A percentile compares a stretch with the other conserved stretches of the same genome.
Conservation (phyloP, 2,329 filamentous ascomycete genomes). For the Neurospora crassa region DNA sequence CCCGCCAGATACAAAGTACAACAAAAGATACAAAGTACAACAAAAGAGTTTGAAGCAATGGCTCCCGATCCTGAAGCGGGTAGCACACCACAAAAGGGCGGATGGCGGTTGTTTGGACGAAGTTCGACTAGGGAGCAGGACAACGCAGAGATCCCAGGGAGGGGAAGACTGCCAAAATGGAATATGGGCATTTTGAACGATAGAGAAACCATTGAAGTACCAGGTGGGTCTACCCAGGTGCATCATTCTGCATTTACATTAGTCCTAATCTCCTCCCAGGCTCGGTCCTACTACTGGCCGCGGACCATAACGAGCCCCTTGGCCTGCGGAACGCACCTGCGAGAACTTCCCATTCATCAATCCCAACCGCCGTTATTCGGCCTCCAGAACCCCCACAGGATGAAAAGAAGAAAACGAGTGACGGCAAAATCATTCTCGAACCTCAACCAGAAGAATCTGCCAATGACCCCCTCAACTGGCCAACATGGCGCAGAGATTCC, state of each 20-base stretch:
- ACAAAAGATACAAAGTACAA: not conserved
- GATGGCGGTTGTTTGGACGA: not conserved
- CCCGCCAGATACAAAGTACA: not conserved
- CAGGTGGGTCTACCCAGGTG: slow-evolving; percentile 42
- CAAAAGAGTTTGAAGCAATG: not conserved
- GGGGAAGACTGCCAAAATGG: slow-evolving; percentile 32
- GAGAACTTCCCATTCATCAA: slow-evolving; percentile 48
- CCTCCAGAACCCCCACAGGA: slow-evolving; percentile 23
- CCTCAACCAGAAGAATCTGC: slow-evolving; percentile 85
- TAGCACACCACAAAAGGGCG: not conserved
- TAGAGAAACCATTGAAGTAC: slow-evolving; percentile 72
- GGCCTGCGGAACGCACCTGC: slow-evolving; percentile 47
- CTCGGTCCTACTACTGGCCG: slow-evolving; percentile 47
- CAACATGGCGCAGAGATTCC: slow-evolving; percentile 66
- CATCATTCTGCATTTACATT: not conserved
- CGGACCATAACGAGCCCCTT: slow-evolving; percentile 48
- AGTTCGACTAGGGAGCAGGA: not conserved
- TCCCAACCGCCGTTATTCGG: slow-evolving; percentile 36
- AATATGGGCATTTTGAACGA: slow-evolving; percentile 78
- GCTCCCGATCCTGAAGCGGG: not conserved
- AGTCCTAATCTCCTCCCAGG: slow-evolving; percentile 28
- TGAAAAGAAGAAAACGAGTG: slow-evolving; percentile 64
- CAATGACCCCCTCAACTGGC: slow-evolving; percentile 93
- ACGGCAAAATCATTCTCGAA: slow-evolving; percentile 78
- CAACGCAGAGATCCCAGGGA: not conserved